Evolutionary conservation across 2,329 filamentous ascomycete genomes (phyloP), one percentile per base, ranked within the genome.

Genomic region (Neonectria hederae): DNA sequence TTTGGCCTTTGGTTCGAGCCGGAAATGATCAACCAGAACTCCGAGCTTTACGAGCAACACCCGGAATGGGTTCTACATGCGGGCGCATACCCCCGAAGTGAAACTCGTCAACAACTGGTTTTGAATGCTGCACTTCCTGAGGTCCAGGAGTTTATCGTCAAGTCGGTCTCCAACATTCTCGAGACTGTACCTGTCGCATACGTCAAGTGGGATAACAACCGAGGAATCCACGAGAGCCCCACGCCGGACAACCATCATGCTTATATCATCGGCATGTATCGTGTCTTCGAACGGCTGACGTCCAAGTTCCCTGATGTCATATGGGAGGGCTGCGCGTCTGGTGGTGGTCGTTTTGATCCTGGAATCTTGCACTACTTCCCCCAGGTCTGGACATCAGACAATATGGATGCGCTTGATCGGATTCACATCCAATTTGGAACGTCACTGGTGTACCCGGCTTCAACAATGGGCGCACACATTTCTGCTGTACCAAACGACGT

Each of bases 1-100:
- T 91, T 91, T 66, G 89, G 89, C 17, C 81, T 91, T 4, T 91
- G 89, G 89, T 82, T 91, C 2, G 89, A 91, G 72, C 88, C 88
- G 0, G 89, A 91, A 69, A 91, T 91, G 89, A 84, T 90, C 54
- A 89, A 87, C 61, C 84, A 86, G 1, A 85, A 87, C 57, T 90
- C 88, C 0, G 83, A 80, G 2, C 79, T 91, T 2, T 91, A 90
- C 72, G 75, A 82, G 1, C 77, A 86, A 48, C 88, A 91, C 67
- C 88, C 89, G 0, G 87, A 90, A 59, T 91, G 88, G 89, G 87
- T 82, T 3, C 70, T 91, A 56, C 84, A 88, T 59, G 84, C 87
- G 0, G 86, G 85, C 4, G 74, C 79, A 0, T 86, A 91, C 69
- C 80, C 84, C 1, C 83, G 87, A 13, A 89, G 84, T 0, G 77